Conservation (phyloP, 1,284 basidiomycete species). For the Austroboletus niveus region DNA sequence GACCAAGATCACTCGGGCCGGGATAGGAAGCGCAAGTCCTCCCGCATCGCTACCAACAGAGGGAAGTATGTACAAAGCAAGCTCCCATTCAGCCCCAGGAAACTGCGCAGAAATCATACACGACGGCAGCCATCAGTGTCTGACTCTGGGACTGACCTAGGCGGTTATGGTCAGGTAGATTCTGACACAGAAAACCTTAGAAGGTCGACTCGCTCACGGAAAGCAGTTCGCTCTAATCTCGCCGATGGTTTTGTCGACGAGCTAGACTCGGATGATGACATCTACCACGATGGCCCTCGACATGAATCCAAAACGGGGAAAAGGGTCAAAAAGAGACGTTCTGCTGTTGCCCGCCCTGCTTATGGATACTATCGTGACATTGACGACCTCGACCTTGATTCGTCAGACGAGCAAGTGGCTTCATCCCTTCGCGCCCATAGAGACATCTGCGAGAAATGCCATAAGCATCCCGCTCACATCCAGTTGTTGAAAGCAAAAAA, state of each 20-base stretch:
- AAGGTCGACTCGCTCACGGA: constrained; percentile 40
- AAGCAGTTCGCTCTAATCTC: constrained; percentile 35
- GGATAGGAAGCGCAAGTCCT: constrained; percentile 23
- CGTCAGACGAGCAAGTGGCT: constrained; percentile 54
- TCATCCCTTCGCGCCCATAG: constrained; percentile 59
- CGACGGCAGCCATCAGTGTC: constrained; percentile 33
- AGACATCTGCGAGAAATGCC: constrained; percentile 69
- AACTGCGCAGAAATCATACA: constrained; percentile 41
- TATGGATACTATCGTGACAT: constrained; percentile 67
- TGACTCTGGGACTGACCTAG: constrained; percentile 40
- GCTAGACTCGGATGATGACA: constrained; percentile 33
- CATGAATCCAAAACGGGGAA: constrained; percentile 14
- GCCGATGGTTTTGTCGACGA: constrained; percentile 33
- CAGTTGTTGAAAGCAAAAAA: constrained; percentile 46
- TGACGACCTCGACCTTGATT: constrained; percentile 55
- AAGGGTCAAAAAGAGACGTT: constrained; percentile 35
- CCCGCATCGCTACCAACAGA: constrained; percentile 18
- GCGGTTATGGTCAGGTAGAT: constrained; percentile 38
- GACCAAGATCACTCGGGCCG: constrained; percentile 28
- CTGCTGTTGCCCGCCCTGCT: constrained; percentile 50
- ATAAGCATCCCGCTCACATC: constrained; percentile 54
- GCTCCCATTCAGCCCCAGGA: constrained; percentile 64
- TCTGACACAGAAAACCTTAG: constrained; percentile 30
- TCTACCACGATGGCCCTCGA: constrained; percentile 32
- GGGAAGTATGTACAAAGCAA: constrained; percentile 23